A percentile compares a stretch with the other conserved stretches of the same genome.
Evolutionary conservation across 1,284 basidiomycete species (phyloP).

Genomic region (Ceratobasidium theobromae): DNA sequence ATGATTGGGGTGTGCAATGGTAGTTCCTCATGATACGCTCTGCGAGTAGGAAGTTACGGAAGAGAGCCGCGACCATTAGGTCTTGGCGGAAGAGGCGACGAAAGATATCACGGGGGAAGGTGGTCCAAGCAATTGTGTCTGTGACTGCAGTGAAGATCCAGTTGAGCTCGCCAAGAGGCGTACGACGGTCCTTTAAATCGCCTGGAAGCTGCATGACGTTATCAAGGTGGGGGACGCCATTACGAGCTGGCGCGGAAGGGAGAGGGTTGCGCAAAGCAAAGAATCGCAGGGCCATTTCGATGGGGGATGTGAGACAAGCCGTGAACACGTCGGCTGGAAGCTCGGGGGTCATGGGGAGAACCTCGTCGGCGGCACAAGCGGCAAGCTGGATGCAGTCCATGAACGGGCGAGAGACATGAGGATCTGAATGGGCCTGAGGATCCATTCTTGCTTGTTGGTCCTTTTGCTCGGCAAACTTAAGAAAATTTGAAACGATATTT

Average conservation of each 20-base stretch:
- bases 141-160: slow-evolving; percentile 99
- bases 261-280: slow-evolving; percentile 87
- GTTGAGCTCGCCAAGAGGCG: slow-evolving; percentile 95
- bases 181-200: slow-evolving; percentile 92
- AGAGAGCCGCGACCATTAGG: slow-evolving; percentile 91
- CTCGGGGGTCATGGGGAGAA: slow-evolving; percentile 92
- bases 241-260: slow-evolving; percentile 65
- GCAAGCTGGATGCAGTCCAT: slow-evolving; percentile 94
- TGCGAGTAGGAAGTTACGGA: slow-evolving; percentile 95
- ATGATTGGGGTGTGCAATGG: slow-evolving; percentile 94
- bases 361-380: slow-evolving; percentile 89
- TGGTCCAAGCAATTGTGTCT: slow-evolving; percentile 99
- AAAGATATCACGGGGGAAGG: slow-evolving; percentile 91
- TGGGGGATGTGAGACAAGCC: slow-evolving; percentile 95
- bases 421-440: slow-evolving; percentile 35
- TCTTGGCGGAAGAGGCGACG: slow-evolving; percentile 94
- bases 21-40: slow-evolving; percentile 99
- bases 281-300: slow-evolving; percentile 94
- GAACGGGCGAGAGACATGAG: slow-evolving; percentile 60
- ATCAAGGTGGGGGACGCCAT: slow-evolving; percentile 54
- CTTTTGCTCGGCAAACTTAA: slow-evolving; percentile 79
- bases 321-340: slow-evolving; percentile 97
- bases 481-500: slow-evolving; percentile 90
- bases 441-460: slow-evolving; percentile 66
- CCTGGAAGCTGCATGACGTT: slow-evolving; percentile 96